Evolutionary conservation across 83 land plant genomes (phyloP).

Genomic region (Diphasiastrum complanatum): DNA sequence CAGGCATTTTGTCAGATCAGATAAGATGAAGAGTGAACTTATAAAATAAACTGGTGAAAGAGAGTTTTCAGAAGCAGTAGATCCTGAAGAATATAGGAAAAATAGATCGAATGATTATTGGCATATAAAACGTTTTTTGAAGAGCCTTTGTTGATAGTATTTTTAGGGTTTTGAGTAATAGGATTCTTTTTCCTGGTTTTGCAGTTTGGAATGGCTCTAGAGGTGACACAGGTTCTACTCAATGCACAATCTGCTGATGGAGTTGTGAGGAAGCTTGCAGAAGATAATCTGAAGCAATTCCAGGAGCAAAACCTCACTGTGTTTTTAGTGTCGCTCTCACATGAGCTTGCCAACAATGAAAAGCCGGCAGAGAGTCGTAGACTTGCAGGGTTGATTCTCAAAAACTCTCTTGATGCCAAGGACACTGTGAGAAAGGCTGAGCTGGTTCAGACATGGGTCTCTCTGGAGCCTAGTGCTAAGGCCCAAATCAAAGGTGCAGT

Average conservation of each 20-base stretch:
- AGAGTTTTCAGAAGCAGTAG: too few species aligned
- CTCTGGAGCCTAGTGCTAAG: constrained; percentile 45
- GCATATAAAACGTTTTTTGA: too few species aligned
- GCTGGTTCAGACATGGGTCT: constrained; percentile 57
- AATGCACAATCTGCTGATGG: constrained; percentile 76
- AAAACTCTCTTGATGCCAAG: constrained; percentile 80
- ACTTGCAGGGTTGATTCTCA: constrained; percentile 65
- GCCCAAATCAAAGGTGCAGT: constrained; percentile 49
- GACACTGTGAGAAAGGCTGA: constrained; percentile 58
- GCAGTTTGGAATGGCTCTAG: constrained; percentile 53
- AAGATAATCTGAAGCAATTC: constrained; percentile 57
- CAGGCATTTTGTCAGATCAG: too few species aligned
- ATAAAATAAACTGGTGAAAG: too few species aligned
- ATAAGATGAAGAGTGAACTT: too few species aligned
- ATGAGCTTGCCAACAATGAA: constrained; percentile 52
- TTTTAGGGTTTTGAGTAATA: too few species aligned
- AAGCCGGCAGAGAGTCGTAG: constrained; percentile 73
- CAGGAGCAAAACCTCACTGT: constrained; percentile 69
- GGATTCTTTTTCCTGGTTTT: too few species aligned
- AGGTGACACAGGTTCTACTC: constrained; percentile 63
- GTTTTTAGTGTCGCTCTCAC: constrained; percentile 51
- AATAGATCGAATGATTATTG: too few species aligned
- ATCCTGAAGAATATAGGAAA: too few species aligned
- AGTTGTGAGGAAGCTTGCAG: constrained; percentile 53
- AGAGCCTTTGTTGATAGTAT: too few species aligned